Evolutionary conservation across 1,139 yeast genomes (phyloP).

Genomic region (Sugiyamaella castrensis): DNA sequence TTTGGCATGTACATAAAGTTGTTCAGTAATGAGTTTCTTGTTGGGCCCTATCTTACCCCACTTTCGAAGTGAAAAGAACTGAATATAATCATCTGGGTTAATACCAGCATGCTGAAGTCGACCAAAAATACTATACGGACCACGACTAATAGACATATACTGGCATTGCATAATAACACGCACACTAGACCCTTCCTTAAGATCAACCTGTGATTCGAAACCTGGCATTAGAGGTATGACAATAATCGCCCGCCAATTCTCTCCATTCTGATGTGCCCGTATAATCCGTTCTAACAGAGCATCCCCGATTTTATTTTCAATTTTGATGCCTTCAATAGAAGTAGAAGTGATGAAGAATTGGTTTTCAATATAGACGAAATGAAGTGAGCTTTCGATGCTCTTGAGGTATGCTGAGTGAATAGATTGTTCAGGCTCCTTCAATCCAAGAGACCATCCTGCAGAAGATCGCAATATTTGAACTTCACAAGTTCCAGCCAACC

Average conservation of each 20-base stretch:
- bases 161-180: constrained; percentile 97
- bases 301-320: constrained; percentile 90
- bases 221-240: constrained; percentile 98
- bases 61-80: constrained; percentile 85
- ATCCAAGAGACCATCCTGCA: constrained; percentile 89
- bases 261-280: constrained; percentile 75
- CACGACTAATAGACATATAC: constrained; percentile 88
- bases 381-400: constrained; percentile 86
- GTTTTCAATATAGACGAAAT: constrained; percentile 90
- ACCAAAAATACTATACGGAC: constrained; percentile 84
- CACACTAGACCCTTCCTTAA: constrained; percentile 90
- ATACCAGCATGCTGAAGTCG: constrained; percentile 76
- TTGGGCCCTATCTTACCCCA: constrained; percentile 91
- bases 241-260: constrained; percentile 84
- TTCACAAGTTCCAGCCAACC: constrained; percentile 85
- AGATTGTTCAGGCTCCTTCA: constrained; percentile 79
- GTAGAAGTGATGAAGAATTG: constrained; percentile 92
- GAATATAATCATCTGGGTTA: constrained; percentile 82
- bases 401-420: constrained; percentile 91
- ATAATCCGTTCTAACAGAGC: constrained; percentile 93
- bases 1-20: constrained; percentile 90
- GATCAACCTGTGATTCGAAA: constrained; percentile 89
- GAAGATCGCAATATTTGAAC: constrained; percentile 85
- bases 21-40: constrained; percentile 78
- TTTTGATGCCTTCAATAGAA: constrained; percentile 77